Evolutionary conservation across 768 basidiomycete genomes (phyloP).

Genomic region (Steccherinum ochraceum): DNA sequence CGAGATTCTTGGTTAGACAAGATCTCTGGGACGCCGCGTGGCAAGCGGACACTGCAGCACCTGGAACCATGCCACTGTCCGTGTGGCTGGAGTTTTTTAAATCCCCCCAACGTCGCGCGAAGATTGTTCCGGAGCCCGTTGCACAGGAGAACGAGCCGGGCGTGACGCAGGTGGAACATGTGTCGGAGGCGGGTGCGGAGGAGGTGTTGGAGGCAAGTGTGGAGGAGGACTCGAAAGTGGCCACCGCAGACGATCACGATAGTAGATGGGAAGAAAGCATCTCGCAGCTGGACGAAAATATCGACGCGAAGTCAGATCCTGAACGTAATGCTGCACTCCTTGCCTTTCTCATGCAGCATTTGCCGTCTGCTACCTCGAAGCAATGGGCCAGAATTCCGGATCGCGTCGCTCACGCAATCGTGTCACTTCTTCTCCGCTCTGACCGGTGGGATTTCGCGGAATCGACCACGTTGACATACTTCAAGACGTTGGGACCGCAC

Average conservation of each 20-base stretch:
- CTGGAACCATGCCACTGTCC: slow-evolving; percentile 27
- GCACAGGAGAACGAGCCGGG: slow-evolving; percentile 20
- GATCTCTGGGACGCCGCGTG: slow-evolving; percentile 58
- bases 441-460: slow-evolving; percentile 7
- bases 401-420: slow-evolving; percentile 38
- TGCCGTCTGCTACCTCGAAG: slow-evolving; percentile 30
- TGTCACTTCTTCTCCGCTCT: slow-evolving; percentile 37
- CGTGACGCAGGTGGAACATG: not conserved
- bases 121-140: slow-evolving; percentile 33
- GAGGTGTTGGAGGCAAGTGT: not conserved
- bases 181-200: not conserved
- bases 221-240: not conserved
- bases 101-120: not conserved
- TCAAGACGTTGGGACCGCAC: slow-evolving; percentile 39
- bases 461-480: slow-evolving; percentile 38
- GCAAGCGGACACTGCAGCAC: slow-evolving; percentile 20
- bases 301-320: not conserved
- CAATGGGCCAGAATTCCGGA: slow-evolving; percentile 32
- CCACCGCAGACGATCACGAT: too few species aligned
- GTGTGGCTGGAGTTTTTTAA: slow-evolving; percentile 59
- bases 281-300: too few species aligned
- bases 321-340: not conserved
- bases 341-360: slow-evolving; percentile 31
- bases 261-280: too few species aligned
- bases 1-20: slow-evolving; percentile 49